phyloP scores from a whole-genome alignment of 176 grass and related monocot genomes.

The Oropetium thomaeum region DNA sequence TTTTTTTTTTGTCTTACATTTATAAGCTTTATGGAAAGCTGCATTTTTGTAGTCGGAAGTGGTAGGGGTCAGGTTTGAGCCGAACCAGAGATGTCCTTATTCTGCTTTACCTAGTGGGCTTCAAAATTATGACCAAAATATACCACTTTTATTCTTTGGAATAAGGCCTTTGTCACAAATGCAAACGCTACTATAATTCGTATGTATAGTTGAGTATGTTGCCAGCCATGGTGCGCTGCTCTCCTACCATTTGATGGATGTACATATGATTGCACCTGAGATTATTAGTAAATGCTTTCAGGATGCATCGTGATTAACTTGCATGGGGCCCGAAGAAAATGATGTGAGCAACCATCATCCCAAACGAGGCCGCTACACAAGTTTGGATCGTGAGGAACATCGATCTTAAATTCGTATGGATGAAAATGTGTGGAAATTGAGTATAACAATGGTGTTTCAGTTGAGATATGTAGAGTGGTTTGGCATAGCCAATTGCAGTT shows the following conservation, averaged over 20 bases:
- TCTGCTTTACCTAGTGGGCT: slow-evolving; percentile 35
- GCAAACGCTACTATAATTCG: not conserved
- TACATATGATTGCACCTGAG: not conserved
- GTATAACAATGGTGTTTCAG: not conserved
- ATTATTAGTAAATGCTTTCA: slow-evolving; percentile 16
- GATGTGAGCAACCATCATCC: not conserved
- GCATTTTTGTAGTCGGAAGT: slow-evolving; percentile 23
- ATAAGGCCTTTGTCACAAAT: slow-evolving; percentile 16
- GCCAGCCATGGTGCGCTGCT: not conserved
- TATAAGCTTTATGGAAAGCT: slow-evolving; percentile 28
- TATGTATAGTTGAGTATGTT: not conserved
- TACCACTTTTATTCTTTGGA: slow-evolving; percentile 25
- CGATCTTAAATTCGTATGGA: not conserved
- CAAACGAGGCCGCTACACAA: not conserved
- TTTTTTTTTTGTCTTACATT: not conserved
- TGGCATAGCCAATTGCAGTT: no score
- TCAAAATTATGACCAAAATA: slow-evolving; percentile 27
- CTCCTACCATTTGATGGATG: not conserved
- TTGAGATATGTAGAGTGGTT: not conserved
- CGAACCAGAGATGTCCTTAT: slow-evolving; percentile 26
- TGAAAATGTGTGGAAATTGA: not conserved
- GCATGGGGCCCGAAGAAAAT: not conserved
- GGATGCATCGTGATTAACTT: not conserved
- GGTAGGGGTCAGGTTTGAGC: slow-evolving; percentile 15
- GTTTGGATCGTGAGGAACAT: not conserved